Evolutionary conservation across 2,329 filamentous ascomycete species (phyloP).

Genomic region (Botrytis galanthina): DNA sequence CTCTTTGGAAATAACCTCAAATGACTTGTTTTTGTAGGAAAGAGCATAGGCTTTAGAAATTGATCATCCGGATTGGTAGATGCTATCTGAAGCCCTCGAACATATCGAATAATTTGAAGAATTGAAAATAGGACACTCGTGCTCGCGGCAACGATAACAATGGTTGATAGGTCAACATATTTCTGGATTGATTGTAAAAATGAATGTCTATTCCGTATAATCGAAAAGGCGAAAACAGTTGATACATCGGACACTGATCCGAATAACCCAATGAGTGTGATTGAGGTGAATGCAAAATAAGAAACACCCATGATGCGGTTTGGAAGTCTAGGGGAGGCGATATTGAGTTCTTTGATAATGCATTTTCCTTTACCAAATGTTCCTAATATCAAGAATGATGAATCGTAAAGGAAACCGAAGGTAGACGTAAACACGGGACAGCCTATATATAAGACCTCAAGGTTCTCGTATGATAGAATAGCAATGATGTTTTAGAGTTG

Average conservation of each 20-base stretch:
- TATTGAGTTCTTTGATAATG: slow-evolving; percentile 7
- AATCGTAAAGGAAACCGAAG: neutral
- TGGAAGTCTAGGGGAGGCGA: neutral
- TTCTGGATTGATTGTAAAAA: slow-evolving; percentile 10
- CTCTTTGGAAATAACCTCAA: slow-evolving; percentile 63
- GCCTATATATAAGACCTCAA: neutral
- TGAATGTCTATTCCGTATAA: slow-evolving; percentile 21
- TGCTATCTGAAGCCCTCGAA: slow-evolving; percentile 23
- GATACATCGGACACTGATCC: slow-evolving; percentile 16
- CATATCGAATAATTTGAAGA: slow-evolving; percentile 29
- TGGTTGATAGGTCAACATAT: slow-evolving; percentile 22
- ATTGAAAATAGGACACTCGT: slow-evolving; percentile 20
- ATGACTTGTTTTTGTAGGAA: slow-evolving; percentile 66
- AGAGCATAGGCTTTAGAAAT: slow-evolving; percentile 49
- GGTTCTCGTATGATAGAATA: neutral
- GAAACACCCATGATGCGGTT: slow-evolving; percentile 10
- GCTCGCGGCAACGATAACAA: slow-evolving; percentile 19
- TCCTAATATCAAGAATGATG: neutral
- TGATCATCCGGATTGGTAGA: slow-evolving; percentile 19
- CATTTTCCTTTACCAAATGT: neutral
- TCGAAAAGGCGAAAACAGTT: slow-evolving; percentile 19
- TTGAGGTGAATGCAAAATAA: neutral
- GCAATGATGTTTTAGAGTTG: neutral
- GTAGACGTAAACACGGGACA: neutral
- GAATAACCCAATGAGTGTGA: slow-evolving; percentile 2